A percentile compares a stretch with the other conserved stretches of the same genome.
These are phyloP conservation scores for Nakazawaea wyomingensis DNA, from an alignment of 805 yeast species.

Conservation along the genomic window DNA sequence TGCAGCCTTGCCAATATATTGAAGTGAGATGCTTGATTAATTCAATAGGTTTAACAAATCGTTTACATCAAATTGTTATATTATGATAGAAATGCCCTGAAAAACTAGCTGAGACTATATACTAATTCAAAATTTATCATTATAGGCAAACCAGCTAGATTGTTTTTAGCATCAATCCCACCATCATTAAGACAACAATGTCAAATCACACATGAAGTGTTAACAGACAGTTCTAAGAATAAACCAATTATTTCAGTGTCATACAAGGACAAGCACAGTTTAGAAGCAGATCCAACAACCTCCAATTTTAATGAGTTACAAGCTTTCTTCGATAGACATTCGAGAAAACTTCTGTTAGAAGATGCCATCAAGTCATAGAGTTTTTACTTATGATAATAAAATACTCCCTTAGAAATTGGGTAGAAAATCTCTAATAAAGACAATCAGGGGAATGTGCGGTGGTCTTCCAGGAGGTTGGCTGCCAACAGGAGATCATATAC, in stretches of 20 bases:
- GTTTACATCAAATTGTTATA: too few species aligned
- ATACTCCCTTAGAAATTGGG: too few species aligned
- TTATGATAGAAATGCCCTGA: too few species aligned
- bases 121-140: not conserved
- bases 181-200: slow-evolving; percentile 61
- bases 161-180: slow-evolving; percentile 76
- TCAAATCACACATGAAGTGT: slow-evolving; percentile 58
- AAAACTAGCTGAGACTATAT: too few species aligned
- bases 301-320: slow-evolving; percentile 56
- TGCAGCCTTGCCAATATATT: too few species aligned
- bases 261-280: slow-evolving; percentile 71
- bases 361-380: slow-evolving; percentile 49
- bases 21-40: too few species aligned
- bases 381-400: not conserved
- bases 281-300: slow-evolving; percentile 61
- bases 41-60: too few species aligned
- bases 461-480: too few species aligned
- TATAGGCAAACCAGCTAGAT: slow-evolving; percentile 69
- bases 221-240: slow-evolving; percentile 39
- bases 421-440: too few species aligned
- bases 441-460: too few species aligned
- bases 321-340: slow-evolving; percentile 71
- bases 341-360: slow-evolving; percentile 69
- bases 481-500: too few species aligned
- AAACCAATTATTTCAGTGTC: slow-evolving; percentile 67